A percentile compares a stretch with the other conserved stretches of the same genome.
Conservation (phyloP, 176 grass and related monocot species). For the Thalia dealbata region DNA sequence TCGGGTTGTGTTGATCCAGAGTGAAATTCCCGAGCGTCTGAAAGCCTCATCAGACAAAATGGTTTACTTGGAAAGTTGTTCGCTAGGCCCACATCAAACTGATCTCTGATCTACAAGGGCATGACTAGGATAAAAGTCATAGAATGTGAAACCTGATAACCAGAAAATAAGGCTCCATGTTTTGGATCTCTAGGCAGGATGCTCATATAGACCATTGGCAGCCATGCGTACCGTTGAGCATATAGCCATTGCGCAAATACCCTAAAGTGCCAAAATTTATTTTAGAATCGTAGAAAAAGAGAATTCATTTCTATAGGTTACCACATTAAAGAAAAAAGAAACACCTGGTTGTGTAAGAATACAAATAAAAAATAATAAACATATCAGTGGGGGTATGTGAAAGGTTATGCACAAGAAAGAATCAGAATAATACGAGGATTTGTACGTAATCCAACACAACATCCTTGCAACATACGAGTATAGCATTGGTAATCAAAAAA, state of each 20-base stretch:
- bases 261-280: neutral
- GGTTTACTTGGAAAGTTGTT: slow-evolving; percentile 9
- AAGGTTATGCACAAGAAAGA: neutral
- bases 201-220: neutral
- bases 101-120: neutral
- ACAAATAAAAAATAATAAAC: too few relatives aligned
- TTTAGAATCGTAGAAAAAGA: neutral
- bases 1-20: slow-evolving; percentile 45
- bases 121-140: neutral
- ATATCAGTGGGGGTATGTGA: neutral
- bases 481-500: neutral
- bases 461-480: neutral
- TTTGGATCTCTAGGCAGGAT: neutral
- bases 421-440: neutral
- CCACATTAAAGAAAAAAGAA: too few relatives aligned
- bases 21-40: slow-evolving; percentile 37
- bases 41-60: slow-evolving; percentile 45
- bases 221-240: neutral
- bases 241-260: neutral
- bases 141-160: slow-evolving; percentile 4
- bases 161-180: slow-evolving; percentile 5
- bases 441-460: too few relatives aligned
- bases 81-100: slow-evolving; percentile 2
- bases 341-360: too few relatives aligned
- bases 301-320: neutral